Evolutionary conservation across 805 yeast species (phyloP).

Genomic region (Teunomyces lycoperdinae): DNA sequence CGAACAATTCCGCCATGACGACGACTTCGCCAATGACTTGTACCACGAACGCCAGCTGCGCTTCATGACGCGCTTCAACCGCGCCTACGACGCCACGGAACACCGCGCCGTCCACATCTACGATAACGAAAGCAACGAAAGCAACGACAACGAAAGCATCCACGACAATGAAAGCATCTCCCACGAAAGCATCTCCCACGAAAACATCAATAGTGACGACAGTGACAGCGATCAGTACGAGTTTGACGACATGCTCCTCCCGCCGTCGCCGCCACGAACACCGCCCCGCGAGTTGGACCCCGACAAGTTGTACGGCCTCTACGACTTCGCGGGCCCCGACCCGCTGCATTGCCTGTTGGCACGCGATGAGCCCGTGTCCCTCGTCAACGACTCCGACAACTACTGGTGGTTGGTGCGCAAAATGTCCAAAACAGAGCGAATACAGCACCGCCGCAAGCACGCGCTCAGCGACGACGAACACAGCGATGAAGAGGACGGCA

Average conservation of each 20-base stretch:
- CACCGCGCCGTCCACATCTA: background rate
- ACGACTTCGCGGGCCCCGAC: conserved; percentile 88
- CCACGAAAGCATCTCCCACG: conserved; percentile 8
- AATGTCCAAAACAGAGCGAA: conserved; percentile 34
- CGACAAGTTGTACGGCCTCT: conserved; percentile 77
- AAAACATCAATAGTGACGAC: background rate
- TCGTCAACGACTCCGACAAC: conserved; percentile 84
- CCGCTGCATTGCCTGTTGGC: conserved; percentile 81
- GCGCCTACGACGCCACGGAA: too few relatives aligned
- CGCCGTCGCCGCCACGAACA: conserved; percentile 68
- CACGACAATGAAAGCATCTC: conserved; percentile 8
- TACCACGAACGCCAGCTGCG: conserved; percentile 33
- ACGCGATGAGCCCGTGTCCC: conserved; percentile 77
- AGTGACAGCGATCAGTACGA: conserved; percentile 4
- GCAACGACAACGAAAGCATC: conserved; percentile 2
- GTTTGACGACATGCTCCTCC: conserved; percentile 26
- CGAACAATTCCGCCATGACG: conserved; percentile 28
- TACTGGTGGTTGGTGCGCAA: conserved; percentile 93
- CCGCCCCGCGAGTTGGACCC: conserved; percentile 85
- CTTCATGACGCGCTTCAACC: conserved; percentile 16
- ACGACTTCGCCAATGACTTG: conserved; percentile 27
- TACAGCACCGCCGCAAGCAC: conserved; percentile 21
- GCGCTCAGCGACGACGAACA: conserved; percentile 11
- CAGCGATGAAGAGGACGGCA: conserved; percentile 51
- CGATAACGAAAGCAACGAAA: conserved; percentile 17